Conservation (phyloP, 2,329 filamentous ascomycete species). For the Talaromyces sp. region DNA sequence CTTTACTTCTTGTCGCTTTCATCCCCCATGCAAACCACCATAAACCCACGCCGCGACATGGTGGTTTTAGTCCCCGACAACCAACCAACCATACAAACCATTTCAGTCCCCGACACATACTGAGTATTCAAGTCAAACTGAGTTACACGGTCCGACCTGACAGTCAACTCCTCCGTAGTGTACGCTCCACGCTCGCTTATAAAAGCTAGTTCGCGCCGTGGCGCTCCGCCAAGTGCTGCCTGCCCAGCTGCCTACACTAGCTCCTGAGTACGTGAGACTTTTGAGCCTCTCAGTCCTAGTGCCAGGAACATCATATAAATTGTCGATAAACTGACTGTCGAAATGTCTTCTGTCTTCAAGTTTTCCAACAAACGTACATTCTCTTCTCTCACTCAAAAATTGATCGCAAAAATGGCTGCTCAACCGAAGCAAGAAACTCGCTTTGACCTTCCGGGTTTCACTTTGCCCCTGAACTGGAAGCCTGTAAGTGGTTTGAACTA, state of each 20-base stretch:
- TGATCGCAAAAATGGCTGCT: constrained; percentile 3
- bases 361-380: neutral
- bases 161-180: no score
- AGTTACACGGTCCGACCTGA: neutral
- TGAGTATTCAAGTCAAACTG: no score
- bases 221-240: neutral
- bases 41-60: no score
- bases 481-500: neutral
- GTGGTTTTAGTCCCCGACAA: no score
- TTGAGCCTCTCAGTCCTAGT: neutral
- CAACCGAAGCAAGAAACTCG: constrained; percentile 14
- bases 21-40: no score
- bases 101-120: no score
- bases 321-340: neutral
- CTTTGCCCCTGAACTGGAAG: constrained; percentile 2
- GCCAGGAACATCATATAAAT: neutral
- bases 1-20: no score
- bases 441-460: constrained; percentile 24
- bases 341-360: neutral
- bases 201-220: neutral
- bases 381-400: neutral
- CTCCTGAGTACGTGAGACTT: neutral
- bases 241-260: neutral
- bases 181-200: neutral
- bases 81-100: no score